Evolutionary conservation across 1,284 basidiomycete species (phyloP).

Genomic region (Phlebopus sp.): DNA sequence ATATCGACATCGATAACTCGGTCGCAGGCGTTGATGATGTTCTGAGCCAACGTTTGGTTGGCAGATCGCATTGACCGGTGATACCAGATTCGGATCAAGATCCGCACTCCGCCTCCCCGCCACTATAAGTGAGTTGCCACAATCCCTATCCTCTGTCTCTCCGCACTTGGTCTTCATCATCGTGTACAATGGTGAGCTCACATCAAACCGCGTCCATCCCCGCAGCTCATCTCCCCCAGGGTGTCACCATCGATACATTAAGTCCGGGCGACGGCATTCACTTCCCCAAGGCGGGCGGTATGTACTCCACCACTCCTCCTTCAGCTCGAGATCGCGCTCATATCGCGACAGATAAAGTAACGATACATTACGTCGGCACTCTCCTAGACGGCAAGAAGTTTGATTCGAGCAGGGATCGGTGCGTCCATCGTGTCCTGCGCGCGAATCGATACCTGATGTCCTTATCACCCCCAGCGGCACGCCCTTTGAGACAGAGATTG

Average conservation of each 20-base stretch:
- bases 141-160: slow-evolving; percentile 35
- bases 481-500: slow-evolving; percentile 77
- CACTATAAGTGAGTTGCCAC: slow-evolving; percentile 49
- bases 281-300: slow-evolving; percentile 50
- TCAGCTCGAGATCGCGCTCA: slow-evolving; percentile 14
- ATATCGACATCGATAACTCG: slow-evolving; percentile 35
- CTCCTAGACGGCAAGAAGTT: slow-evolving; percentile 60
- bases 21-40: slow-evolving; percentile 11
- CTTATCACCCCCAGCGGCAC: slow-evolving; percentile 36
- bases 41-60: slow-evolving; percentile 4
- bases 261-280: slow-evolving; percentile 42
- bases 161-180: slow-evolving; percentile 35
- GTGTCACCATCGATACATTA: slow-evolving; percentile 40
- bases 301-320: slow-evolving; percentile 15
- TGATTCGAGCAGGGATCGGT: slow-evolving; percentile 75
- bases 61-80: slow-evolving; percentile 2
- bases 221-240: slow-evolving; percentile 15
- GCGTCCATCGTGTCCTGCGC: slow-evolving; percentile 22
- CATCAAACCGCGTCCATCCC: background rate
- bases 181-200: slow-evolving; percentile 30
- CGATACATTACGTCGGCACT: slow-evolving; percentile 75
- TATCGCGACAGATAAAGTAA: slow-evolving; percentile 43
- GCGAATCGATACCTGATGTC: slow-evolving; percentile 7
- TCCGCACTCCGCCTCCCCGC: slow-evolving; percentile 58
- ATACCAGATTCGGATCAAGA: slow-evolving; percentile 60